Conservation (phyloP, 202 grass and related monocot species). For the Digitaria exilis region DNA sequence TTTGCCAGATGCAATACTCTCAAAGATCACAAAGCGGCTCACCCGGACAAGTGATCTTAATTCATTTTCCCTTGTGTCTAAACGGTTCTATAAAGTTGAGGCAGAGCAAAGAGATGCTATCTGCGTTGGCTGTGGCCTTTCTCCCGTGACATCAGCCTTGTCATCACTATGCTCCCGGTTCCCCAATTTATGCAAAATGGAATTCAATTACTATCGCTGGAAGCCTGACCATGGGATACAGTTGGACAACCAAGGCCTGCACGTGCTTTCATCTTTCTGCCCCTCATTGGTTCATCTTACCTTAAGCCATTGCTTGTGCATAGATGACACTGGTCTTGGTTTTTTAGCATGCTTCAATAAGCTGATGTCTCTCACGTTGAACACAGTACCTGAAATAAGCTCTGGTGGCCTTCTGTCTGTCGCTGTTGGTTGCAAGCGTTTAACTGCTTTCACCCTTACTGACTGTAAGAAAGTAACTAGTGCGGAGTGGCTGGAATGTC, state of each 20-base stretch:
- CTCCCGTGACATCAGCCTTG: too few relatives aligned
- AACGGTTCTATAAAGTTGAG: too few relatives aligned
- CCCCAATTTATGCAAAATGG: constrained; percentile 48
- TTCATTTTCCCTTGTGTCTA: too few relatives aligned
- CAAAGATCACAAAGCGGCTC: constrained; percentile 24
- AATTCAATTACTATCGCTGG: constrained; percentile 57
- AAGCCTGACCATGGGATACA: constrained; percentile 37
- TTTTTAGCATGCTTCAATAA: constrained; percentile 48
- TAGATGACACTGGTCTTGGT: constrained; percentile 47
- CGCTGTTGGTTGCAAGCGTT: constrained; percentile 55
- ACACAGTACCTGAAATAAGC: constrained; percentile 35
- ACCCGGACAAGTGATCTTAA: too few relatives aligned
- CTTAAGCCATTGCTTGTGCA: constrained; percentile 58
- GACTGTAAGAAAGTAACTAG: constrained; percentile 46
- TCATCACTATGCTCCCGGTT: too few relatives aligned
- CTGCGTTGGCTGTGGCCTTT: too few relatives aligned
- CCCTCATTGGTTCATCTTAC: constrained; percentile 44
- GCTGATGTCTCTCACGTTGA: constrained; percentile 54
- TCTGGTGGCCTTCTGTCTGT: constrained; percentile 55
- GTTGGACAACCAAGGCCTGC: constrained; percentile 56
- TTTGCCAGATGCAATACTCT: constrained; percentile 54
- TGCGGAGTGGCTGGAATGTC: constrained; percentile 31
- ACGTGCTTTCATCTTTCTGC: constrained; percentile 44
- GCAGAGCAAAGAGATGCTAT: too few relatives aligned
- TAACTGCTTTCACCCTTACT: constrained; percentile 54